Conservation (phyloP, 2,329 filamentous ascomycete species). For the Fusarium protoensiforme region DNA sequence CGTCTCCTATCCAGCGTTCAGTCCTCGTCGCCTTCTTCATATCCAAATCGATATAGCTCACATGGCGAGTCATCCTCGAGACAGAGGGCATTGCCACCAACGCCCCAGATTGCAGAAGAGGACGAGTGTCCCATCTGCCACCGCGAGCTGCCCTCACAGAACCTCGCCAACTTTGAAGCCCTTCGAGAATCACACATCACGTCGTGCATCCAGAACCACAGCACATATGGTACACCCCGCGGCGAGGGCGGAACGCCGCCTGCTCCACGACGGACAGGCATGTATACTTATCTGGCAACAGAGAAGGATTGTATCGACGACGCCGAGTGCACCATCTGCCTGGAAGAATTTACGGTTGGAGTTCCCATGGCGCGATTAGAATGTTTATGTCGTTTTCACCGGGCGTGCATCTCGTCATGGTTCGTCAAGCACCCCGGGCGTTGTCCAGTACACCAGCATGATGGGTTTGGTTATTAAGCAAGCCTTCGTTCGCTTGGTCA, state of each 20-base stretch:
- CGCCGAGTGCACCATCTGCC: slow-evolving; percentile 75
- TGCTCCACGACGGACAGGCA: slow-evolving; percentile 63
- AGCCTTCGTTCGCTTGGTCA: slow-evolving; percentile 6
- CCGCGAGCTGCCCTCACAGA: slow-evolving; percentile 71
- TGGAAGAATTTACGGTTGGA: slow-evolving; percentile 73
- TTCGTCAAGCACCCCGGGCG: slow-evolving; percentile 70
- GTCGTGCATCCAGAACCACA: slow-evolving; percentile 66
- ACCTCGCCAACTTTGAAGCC: slow-evolving; percentile 63
- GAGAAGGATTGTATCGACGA: slow-evolving; percentile 77
- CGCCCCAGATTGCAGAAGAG: slow-evolving; percentile 72
- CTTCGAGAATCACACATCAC: slow-evolving; percentile 69
- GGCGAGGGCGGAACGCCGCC: slow-evolving; percentile 43
- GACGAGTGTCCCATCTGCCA: slow-evolving; percentile 85
- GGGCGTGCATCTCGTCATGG: slow-evolving; percentile 70
- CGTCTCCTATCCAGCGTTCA: slow-evolving; percentile 53
- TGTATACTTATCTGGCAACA: slow-evolving; percentile 72
- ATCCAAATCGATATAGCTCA: slow-evolving; percentile 47
- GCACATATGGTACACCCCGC: slow-evolving; percentile 56
- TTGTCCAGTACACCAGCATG: slow-evolving; percentile 75
- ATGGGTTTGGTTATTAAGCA: slow-evolving; percentile 63
- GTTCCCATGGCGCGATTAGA: slow-evolving; percentile 73
- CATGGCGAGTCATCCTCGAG: slow-evolving; percentile 49
- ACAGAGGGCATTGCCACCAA: slow-evolving; percentile 54
- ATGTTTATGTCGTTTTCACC: slow-evolving; percentile 74
- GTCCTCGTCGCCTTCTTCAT: slow-evolving; percentile 46